These are phyloP conservation scores for Polygonum aviculare DNA, from an alignment of 148 eudicot genomes.

Conservation along the genomic window DNA sequence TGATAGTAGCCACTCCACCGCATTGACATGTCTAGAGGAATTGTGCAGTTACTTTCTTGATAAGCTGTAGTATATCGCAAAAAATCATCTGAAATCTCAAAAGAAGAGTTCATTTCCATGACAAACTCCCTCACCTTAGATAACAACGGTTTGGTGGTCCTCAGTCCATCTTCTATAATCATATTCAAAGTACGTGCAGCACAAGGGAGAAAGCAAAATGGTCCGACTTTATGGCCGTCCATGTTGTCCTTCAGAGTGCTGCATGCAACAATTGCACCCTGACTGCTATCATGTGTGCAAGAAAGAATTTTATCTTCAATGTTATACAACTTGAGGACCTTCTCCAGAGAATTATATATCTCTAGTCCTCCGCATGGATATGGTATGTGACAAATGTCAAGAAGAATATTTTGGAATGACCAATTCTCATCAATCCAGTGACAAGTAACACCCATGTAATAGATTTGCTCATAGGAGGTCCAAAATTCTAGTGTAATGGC, in stretches of 20 bases:
- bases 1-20: conserved; percentile 89
- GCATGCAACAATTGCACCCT: conserved; percentile 65
- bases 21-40: conserved; percentile 71
- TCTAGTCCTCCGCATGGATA: conserved; percentile 59
- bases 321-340: conserved; percentile 49
- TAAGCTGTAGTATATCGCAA: conserved; percentile 40
- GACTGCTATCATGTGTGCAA: conserved; percentile 77
- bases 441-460: conserved; percentile 69
- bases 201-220: conserved; percentile 75
- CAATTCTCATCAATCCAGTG: conserved; percentile 85
- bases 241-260: conserved; percentile 62
- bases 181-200: conserved; percentile 64
- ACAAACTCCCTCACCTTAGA: conserved; percentile 71
- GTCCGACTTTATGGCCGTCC: conserved; percentile 58
- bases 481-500: conserved; percentile 74
- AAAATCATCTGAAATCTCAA: conserved; percentile 55
- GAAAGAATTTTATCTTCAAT: conserved; percentile 57
- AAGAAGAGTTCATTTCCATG: conserved; percentile 61
- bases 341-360: conserved; percentile 46
- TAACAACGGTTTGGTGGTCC: conserved; percentile 46
- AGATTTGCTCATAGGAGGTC: conserved; percentile 65
- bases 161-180: conserved; percentile 62
- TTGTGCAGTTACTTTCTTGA: conserved; percentile 72
- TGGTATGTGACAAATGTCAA: conserved; percentile 65
- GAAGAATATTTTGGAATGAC: conserved; percentile 70